These are phyloP conservation scores for Fusarium nematophilum DNA, from an alignment of 2,329 filamentous ascomycete genomes.

Conservation along the genomic window DNA sequence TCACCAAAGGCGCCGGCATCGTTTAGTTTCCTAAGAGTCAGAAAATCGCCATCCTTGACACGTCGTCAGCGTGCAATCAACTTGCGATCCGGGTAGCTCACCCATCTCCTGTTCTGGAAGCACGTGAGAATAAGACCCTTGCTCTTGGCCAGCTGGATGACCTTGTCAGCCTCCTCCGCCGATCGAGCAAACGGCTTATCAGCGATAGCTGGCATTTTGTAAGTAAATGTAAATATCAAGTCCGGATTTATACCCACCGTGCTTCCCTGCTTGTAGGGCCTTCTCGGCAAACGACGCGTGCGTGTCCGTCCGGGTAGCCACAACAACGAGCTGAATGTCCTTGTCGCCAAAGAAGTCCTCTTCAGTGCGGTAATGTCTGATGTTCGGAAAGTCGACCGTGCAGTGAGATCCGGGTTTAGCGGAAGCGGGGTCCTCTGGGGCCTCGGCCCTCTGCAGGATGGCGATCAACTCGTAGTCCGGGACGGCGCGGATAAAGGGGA, in stretches of 20 bases:
- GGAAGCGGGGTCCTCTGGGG: constrained; percentile 46
- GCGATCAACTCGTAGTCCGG: constrained; percentile 58
- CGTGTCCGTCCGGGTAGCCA: constrained; percentile 48
- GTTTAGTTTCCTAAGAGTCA: constrained; percentile 26
- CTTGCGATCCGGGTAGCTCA: background rate
- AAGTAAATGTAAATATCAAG: background rate
- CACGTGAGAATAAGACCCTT: constrained; percentile 36
- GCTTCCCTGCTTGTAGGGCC: constrained; percentile 29
- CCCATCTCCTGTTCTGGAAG: constrained; percentile 40
- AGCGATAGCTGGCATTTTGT: constrained; percentile 25
- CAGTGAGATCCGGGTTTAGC: constrained; percentile 53
- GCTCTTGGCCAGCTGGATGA: constrained; percentile 31
- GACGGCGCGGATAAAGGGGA: constrained; percentile 61
- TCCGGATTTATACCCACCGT: constrained; percentile 18
- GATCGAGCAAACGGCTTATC: constrained; percentile 39
- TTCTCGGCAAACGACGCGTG: constrained; percentile 35
- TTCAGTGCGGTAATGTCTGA: constrained; percentile 67
- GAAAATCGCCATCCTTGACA: constrained; percentile 36
- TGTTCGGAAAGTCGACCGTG: constrained; percentile 58
- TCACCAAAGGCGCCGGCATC: constrained; percentile 55
- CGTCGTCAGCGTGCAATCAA: background rate
- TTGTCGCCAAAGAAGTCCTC: constrained; percentile 70
- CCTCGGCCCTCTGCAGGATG: constrained; percentile 59
- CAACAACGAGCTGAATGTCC: constrained; percentile 69
- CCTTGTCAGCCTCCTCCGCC: constrained; percentile 28